Percentiles rank a stretch among this genome's conserved stretches.
phyloP scores from a whole-genome alignment of 352 stramenopile genomes.

The Phytophthora idaei region DNA sequence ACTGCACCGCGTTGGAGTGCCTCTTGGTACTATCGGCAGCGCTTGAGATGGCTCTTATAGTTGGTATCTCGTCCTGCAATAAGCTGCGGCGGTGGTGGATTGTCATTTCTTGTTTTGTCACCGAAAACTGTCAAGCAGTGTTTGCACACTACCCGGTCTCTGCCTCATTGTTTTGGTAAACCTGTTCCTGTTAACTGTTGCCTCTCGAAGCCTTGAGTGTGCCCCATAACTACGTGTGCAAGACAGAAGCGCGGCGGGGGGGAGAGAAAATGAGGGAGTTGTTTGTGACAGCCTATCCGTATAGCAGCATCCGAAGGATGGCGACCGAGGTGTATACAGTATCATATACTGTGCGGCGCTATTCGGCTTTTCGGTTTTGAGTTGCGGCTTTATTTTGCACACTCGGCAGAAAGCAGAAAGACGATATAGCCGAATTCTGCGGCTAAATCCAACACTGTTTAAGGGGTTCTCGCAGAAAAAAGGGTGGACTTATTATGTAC shows the following conservation, averaged over 20 bases:
- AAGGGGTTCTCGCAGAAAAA: too few species aligned
- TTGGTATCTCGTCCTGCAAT: background rate
- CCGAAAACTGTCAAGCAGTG: background rate
- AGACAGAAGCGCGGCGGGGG: too few species aligned
- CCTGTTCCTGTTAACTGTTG: background rate
- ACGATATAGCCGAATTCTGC: background rate
- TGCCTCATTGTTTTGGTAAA: background rate
- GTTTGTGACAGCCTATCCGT: too few species aligned
- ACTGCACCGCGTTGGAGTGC: background rate
- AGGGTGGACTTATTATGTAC: too few species aligned
- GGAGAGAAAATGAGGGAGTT: too few species aligned
- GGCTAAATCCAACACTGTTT: too few species aligned
- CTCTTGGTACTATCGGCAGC: background rate
- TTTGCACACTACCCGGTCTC: background rate
- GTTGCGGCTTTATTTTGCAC: background rate
- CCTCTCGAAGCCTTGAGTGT: background rate
- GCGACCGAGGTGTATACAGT: background rate
- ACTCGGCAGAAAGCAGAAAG: background rate
- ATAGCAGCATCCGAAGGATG: too few species aligned
- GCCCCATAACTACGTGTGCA: too few species aligned
- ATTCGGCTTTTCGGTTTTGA: background rate
- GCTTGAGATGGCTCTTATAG: background rate
- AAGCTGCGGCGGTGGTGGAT: background rate
- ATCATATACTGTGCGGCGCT: background rate
- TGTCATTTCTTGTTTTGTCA: background rate